These are phyloP conservation scores for Lasiodiplodia citricola DNA, from an alignment of 2,329 filamentous ascomycete species.

Conservation along the genomic window DNA sequence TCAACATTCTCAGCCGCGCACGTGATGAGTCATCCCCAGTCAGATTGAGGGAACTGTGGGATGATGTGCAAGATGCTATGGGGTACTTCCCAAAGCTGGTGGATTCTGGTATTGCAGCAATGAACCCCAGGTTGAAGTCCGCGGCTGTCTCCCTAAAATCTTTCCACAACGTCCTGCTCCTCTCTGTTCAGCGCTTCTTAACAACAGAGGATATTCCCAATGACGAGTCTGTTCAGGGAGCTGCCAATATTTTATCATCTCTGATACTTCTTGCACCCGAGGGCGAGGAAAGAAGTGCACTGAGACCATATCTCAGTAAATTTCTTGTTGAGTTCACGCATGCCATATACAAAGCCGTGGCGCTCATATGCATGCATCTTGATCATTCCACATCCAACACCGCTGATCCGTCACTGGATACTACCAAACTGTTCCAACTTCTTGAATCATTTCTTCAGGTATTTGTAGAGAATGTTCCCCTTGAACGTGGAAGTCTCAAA, in stretches of 20 bases:
- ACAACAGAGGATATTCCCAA: not conserved
- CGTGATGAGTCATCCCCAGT: not conserved
- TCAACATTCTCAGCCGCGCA: not conserved
- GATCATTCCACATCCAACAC: not conserved
- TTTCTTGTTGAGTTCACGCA: conserved; percentile 2
- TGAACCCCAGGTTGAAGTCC: not conserved
- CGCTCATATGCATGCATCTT: not conserved
- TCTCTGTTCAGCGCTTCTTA: not conserved
- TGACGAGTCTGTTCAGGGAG: not conserved
- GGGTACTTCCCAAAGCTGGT: not conserved
- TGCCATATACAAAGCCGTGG: not conserved
- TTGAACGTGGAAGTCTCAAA: not conserved
- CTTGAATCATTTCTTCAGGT: not conserved
- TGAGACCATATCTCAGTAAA: not conserved
- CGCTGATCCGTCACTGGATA: not conserved
- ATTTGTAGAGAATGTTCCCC: not conserved
- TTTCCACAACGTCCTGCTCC: not conserved
- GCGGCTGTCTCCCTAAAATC: not conserved
- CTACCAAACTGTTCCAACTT: not conserved
- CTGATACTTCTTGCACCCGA: not conserved
- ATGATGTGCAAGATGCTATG: not conserved
- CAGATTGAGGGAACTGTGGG: not conserved
- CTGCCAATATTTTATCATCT: not conserved
- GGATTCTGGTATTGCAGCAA: no score
- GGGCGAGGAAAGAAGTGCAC: no score